Evolutionary conservation across 768 basidiomycete species (phyloP).

Genomic region (Lentinula raphanica): DNA sequence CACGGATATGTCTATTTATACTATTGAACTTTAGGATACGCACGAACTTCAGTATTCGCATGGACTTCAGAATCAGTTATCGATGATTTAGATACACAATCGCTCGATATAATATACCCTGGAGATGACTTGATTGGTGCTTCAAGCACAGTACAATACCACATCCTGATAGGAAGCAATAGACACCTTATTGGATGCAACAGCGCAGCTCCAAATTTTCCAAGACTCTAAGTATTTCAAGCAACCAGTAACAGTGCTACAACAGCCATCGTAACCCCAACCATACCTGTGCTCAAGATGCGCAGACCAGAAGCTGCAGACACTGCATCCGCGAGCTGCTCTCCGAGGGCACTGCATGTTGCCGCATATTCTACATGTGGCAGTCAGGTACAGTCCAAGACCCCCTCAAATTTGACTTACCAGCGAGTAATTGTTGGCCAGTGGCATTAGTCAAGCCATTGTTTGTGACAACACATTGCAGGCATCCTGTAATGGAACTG

Average conservation of each 20-base stretch:
- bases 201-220: neutral
- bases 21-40: too few relatives aligned
- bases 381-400: too few relatives aligned
- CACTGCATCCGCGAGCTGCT: neutral
- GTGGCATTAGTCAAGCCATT: neutral
- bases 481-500: neutral
- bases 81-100: too few relatives aligned
- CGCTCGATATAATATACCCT: too few relatives aligned
- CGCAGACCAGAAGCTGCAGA: neutral
- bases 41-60: too few relatives aligned
- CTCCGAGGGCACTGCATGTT: neutral
- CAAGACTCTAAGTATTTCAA: neutral
- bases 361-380: neutral
- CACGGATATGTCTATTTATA: too few relatives aligned
- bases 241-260: neutral
- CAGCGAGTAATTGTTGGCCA: neutral
- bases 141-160: too few relatives aligned
- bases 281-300: neutral
- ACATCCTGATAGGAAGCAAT: too few relatives aligned
- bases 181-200: too few relatives aligned
- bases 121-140: too few relatives aligned
- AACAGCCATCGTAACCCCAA: neutral
- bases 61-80: too few relatives aligned
- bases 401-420: neutral
- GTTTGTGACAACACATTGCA: neutral